Conservation (phyloP, 2,329 filamentous ascomycete species). For the Cephalotrichum gorgonifer region DNA sequence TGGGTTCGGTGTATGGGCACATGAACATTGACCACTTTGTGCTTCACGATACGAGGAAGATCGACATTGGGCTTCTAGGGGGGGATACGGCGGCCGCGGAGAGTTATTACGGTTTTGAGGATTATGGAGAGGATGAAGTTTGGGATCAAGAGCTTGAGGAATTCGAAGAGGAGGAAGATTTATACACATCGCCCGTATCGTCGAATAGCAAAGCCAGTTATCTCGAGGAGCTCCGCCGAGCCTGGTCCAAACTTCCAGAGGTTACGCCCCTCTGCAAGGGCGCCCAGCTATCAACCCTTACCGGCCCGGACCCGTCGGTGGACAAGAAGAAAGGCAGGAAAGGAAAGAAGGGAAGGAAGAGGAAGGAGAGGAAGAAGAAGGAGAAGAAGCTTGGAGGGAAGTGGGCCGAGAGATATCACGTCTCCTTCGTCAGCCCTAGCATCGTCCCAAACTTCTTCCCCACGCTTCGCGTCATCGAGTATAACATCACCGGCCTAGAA, state of each 20-base stretch:
- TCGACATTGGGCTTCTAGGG: constrained; percentile 40
- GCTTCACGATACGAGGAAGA: constrained; percentile 71
- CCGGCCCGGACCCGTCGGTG: constrained; percentile 10
- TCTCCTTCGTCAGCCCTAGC: constrained; percentile 74
- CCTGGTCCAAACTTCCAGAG: constrained; percentile 65
- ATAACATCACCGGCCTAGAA: constrained; percentile 77
- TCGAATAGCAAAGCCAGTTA: neutral
- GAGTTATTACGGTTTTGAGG: constrained; percentile 41
- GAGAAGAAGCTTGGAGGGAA: constrained; percentile 59
- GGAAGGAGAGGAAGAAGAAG: constrained; percentile 41
- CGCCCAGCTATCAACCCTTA: neutral
- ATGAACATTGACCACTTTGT: constrained; percentile 99
- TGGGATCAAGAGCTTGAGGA: constrained; percentile 7
- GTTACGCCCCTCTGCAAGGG: neutral
- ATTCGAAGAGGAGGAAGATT: constrained; percentile 31
- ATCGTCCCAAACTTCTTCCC: constrained; percentile 91
- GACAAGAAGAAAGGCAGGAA: constrained; percentile 13
- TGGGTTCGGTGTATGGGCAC: constrained; percentile 74
- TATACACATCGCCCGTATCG: constrained; percentile 43
- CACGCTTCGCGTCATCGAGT: constrained; percentile 80
- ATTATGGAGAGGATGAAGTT: constrained; percentile 13
- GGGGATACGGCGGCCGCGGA: constrained; percentile 40
- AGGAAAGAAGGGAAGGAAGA: constrained; percentile 25
- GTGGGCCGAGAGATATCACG: constrained; percentile 75
- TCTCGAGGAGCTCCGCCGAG: constrained; percentile 61